Conservation (phyloP, 1,284 basidiomycete species). For the Heterobasidion annosum region DNA sequence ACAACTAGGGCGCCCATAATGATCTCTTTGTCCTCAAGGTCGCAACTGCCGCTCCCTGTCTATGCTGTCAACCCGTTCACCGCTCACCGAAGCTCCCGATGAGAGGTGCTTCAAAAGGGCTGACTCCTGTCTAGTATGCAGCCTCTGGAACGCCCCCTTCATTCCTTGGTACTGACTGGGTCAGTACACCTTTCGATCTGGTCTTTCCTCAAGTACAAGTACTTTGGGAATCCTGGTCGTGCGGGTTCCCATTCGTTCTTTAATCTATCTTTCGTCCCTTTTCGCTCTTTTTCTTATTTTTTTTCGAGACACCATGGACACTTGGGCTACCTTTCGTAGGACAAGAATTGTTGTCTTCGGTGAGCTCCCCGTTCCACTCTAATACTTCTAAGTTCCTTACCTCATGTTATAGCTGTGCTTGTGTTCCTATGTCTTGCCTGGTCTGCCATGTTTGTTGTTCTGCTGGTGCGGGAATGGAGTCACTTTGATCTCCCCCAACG, state of each 20-base stretch:
- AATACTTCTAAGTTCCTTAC: background rate
- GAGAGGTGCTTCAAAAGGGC: background rate
- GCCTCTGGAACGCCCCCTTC: background rate
- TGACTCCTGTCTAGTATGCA: background rate
- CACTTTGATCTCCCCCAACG: slow-evolving; percentile 27
- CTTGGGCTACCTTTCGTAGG: slow-evolving; percentile 22
- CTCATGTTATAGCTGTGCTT: slow-evolving; percentile 25
- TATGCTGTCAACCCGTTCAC: background rate
- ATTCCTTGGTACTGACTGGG: slow-evolving; percentile 9
- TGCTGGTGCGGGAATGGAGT: slow-evolving; percentile 31
- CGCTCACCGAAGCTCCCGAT: background rate
- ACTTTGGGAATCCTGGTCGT: slow-evolving; percentile 3
- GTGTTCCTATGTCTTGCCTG: slow-evolving; percentile 28
- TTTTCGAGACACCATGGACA: slow-evolving; percentile 17
- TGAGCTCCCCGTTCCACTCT: slow-evolving; percentile 13
- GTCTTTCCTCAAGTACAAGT: slow-evolving; percentile 1
- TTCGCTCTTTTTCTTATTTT: background rate
- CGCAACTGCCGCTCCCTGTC: background rate
- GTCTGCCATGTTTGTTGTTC: slow-evolving; percentile 28
- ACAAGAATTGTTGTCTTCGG: slow-evolving; percentile 20
- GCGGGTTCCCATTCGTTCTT: slow-evolving; percentile 4
- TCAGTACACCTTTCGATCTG: slow-evolving; percentile 7
- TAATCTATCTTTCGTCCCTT: background rate
- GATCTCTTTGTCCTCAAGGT: background rate
- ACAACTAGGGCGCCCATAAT: background rate